Conservation (phyloP, 2,329 filamentous ascomycete species). For the Verticillium alfalfae region DNA sequence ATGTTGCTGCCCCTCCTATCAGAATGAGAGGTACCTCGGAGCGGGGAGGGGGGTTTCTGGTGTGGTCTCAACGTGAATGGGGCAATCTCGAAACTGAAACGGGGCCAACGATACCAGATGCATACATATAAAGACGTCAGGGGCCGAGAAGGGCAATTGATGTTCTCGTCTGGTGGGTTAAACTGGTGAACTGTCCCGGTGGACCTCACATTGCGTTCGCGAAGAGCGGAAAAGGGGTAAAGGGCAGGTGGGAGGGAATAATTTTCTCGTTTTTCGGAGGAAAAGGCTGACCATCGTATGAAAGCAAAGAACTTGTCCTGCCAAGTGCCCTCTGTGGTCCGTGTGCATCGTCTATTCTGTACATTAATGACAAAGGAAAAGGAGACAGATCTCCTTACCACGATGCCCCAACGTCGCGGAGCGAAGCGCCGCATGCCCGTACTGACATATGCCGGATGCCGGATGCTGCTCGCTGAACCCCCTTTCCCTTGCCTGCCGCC, state of each 20-base stretch:
- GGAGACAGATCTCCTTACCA: not conserved
- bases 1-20: not conserved
- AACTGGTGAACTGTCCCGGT: too few relatives aligned
- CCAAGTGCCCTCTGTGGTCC: not conserved
- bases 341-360: constrained; percentile 1
- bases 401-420: too few relatives aligned
- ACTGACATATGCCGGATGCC: not conserved
- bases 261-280: too few relatives aligned
- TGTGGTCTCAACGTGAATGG: not conserved
- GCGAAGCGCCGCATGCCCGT: too few relatives aligned
- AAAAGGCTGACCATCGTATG: not conserved
- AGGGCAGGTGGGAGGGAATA: too few relatives aligned
- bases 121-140: too few relatives aligned
- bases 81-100: too few relatives aligned
- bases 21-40: not conserved
- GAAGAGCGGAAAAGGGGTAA: too few relatives aligned
- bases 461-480: not conserved
- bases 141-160: too few relatives aligned
- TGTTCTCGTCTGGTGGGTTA: too few relatives aligned
- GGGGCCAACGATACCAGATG: too few relatives aligned
- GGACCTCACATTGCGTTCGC: too few relatives aligned
- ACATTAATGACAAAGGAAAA: constrained; percentile 3
- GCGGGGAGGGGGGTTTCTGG: not conserved
- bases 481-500: not conserved
- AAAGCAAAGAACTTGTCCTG: not conserved